Evolutionary conservation across 176 grass and related monocot species (phyloP).

Genomic region (Echinochloa phyllopogon): DNA sequence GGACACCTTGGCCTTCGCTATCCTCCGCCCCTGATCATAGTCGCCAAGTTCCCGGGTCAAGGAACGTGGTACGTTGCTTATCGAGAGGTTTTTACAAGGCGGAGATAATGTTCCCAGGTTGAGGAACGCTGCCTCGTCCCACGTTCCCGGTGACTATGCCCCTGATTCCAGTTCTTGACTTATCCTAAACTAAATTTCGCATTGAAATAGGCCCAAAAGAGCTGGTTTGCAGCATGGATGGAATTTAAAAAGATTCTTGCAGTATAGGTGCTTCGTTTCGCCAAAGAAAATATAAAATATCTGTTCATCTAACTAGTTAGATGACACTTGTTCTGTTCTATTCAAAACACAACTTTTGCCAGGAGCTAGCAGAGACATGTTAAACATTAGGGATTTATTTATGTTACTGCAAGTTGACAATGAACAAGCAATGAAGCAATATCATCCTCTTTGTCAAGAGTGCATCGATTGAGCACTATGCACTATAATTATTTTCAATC

Average conservation of each 20-base stretch:
- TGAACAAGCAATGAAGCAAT: background rate
- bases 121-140: too few relatives aligned
- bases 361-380: background rate
- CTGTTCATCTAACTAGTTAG: background rate
- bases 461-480: background rate
- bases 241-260: background rate
- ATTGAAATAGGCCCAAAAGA: background rate
- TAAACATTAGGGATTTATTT: background rate
- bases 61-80: too few relatives aligned
- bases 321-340: constrained; percentile 4
- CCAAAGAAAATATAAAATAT: background rate
- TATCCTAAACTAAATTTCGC: background rate
- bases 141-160: too few relatives aligned
- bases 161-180: background rate
- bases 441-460: background rate
- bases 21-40: too few relatives aligned
- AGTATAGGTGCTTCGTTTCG: background rate
- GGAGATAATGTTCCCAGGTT: too few relatives aligned
- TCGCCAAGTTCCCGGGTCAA: too few relatives aligned
- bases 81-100: too few relatives aligned
- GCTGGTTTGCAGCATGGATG: background rate
- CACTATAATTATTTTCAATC: background rate
- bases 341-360: background rate
- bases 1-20: too few relatives aligned
- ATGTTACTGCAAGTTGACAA: background rate